Evolutionary conservation across 2,329 filamentous ascomycete species (phyloP).

Genomic region (Nannizziopsis arthrosporioides): DNA sequence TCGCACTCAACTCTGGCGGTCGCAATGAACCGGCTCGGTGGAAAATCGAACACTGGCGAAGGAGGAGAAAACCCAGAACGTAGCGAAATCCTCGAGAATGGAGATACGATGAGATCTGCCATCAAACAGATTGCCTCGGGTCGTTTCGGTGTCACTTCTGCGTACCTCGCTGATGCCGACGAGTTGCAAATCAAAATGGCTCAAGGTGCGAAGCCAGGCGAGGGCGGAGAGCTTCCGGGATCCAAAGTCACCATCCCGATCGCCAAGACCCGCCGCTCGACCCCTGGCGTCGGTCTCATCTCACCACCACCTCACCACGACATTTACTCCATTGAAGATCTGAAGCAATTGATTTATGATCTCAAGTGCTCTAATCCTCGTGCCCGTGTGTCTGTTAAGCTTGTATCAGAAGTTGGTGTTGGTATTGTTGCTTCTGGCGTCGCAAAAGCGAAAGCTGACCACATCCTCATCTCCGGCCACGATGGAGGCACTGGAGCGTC

Average conservation of each 20-base stretch:
- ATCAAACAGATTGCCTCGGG: conserved; percentile 97
- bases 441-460: conserved; percentile 91
- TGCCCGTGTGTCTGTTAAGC: conserved; percentile 86
- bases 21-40: conserved; percentile 91
- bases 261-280: conserved; percentile 88
- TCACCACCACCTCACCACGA: conserved; percentile 94
- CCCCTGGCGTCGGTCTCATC: conserved; percentile 88
- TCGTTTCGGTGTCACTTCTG: conserved; percentile 89
- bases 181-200: conserved; percentile 99
- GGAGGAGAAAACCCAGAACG: conserved; percentile 92
- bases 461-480: conserved; percentile 92
- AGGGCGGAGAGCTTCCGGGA: conserved; percentile 91
- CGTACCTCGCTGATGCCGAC: conserved; percentile 88
- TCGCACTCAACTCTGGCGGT: conserved; percentile 91
- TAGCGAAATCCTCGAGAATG: conserved; percentile 73
- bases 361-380: conserved; percentile 92
- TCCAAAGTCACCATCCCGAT: conserved; percentile 95
- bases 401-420: conserved; percentile 93
- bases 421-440: conserved; percentile 96
- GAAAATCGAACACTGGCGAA: conserved; percentile 96
- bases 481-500: conserved; percentile 95
- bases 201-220: conserved; percentile 92
- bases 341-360: conserved; percentile 97
- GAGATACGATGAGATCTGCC: conserved; percentile 91
- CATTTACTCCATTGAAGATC: conserved; percentile 95